These are phyloP conservation scores for Metschnikowia gelsemii DNA, from an alignment of 805 yeast genomes.

Conservation along the genomic window DNA sequence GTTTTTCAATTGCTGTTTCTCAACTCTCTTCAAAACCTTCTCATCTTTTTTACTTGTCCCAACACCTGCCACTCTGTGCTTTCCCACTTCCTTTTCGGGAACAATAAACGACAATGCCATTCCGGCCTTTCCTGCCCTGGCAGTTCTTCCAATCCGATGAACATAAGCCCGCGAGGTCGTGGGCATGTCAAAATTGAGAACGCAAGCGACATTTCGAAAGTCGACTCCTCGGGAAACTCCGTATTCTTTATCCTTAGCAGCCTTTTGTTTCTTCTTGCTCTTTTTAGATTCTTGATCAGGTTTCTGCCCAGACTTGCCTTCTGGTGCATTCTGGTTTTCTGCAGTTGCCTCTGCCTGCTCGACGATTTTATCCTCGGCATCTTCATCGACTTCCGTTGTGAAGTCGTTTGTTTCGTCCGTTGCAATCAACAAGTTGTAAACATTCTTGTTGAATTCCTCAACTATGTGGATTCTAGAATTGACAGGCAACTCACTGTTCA, in stretches of 20 bases:
- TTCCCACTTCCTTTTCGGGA: constrained; percentile 78
- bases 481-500: constrained; percentile 89
- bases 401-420: constrained; percentile 82
- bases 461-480: constrained; percentile 93
- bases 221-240: constrained; percentile 98
- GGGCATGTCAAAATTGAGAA: constrained; percentile 91
- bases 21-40: constrained; percentile 72
- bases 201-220: constrained; percentile 94
- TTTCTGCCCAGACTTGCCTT: constrained; percentile 16
- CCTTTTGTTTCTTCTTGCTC: constrained; percentile 24
- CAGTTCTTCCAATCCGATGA: constrained; percentile 95
- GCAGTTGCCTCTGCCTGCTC: constrained; percentile 19
- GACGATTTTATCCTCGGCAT: constrained; percentile 36
- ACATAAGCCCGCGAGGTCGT: constrained; percentile 83
- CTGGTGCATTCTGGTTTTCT: constrained; percentile 19
- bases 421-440: constrained; percentile 84
- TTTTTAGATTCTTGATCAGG: constrained; percentile 11
- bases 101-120: constrained; percentile 93
- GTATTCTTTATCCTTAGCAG: constrained; percentile 67
- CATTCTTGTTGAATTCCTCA: constrained; percentile 89
- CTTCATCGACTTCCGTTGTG: constrained; percentile 50
- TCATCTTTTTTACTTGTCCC: constrained; percentile 79
- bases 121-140: constrained; percentile 95
- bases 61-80: constrained; percentile 77
- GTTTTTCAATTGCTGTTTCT: constrained; percentile 68